Conservation (phyloP, 1,139 yeast genomes). For the Candida neerlandica region DNA sequence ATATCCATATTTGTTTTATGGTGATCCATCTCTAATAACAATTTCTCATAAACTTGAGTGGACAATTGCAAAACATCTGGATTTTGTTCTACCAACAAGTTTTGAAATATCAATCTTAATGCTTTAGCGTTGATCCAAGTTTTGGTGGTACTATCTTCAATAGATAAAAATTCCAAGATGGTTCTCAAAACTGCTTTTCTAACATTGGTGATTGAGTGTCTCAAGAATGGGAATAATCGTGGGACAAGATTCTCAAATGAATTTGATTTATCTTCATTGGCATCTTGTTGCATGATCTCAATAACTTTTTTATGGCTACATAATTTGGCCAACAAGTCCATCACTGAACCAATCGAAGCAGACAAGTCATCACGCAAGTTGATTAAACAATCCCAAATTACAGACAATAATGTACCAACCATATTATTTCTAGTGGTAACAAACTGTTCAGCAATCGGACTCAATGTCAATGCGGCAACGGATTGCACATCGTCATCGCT, state of each 20-base stretch:
- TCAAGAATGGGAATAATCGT: slow-evolving; percentile 83
- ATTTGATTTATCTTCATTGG: slow-evolving; percentile 52
- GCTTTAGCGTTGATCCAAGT: slow-evolving; percentile 79
- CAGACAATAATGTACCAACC: slow-evolving; percentile 67
- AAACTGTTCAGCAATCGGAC: slow-evolving; percentile 87
- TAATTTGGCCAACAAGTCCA: slow-evolving; percentile 88
- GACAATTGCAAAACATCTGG: slow-evolving; percentile 69
- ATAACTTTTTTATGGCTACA: slow-evolving; percentile 83
- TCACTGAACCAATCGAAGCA: slow-evolving; percentile 93
- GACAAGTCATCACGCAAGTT: slow-evolving; percentile 88
- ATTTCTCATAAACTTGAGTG: slow-evolving; percentile 57
- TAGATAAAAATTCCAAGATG: slow-evolving; percentile 71
- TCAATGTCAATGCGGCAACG: slow-evolving; percentile 89
- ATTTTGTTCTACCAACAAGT: slow-evolving; percentile 86
- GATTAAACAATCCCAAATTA: slow-evolving; percentile 86
- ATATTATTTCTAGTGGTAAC: slow-evolving; percentile 64
- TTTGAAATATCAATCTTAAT: slow-evolving; percentile 80
- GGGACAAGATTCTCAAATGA: slow-evolving; percentile 81
- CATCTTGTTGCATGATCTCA: slow-evolving; percentile 66
- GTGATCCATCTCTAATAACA: slow-evolving; percentile 50
- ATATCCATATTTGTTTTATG: slow-evolving; percentile 29
- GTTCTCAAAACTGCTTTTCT: slow-evolving; percentile 87
- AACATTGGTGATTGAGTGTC: slow-evolving; percentile 93
- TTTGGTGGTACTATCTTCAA: slow-evolving; percentile 64
- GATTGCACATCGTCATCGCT: slow-evolving; percentile 96